Evolutionary conservation across 2,329 filamentous ascomycete genomes (phyloP).

Genomic region (Phialophora chinensis): DNA sequence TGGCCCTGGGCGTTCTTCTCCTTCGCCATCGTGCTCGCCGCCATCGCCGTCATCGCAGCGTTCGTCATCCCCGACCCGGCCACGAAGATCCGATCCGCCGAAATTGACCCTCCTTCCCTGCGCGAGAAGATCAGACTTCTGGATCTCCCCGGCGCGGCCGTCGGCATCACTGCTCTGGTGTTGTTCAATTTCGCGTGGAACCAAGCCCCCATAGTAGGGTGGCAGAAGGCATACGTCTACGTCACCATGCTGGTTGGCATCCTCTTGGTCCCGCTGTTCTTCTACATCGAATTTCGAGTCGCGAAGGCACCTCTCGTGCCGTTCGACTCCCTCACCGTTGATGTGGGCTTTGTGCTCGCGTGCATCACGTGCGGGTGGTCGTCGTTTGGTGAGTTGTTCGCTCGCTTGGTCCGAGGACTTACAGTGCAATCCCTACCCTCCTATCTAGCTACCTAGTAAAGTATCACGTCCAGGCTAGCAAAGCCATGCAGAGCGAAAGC

Average conservation of each 20-base stretch:
- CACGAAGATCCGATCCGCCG: conserved; percentile 27
- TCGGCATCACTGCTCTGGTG: conserved; percentile 62
- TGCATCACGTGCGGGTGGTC: conserved; percentile 62
- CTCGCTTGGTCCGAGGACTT: conserved; percentile 40
- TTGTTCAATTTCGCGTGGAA: conserved; percentile 73
- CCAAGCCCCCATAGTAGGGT: conserved; percentile 66
- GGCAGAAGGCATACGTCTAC: conserved; percentile 63
- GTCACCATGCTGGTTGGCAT: conserved; percentile 63
- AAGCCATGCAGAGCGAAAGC: too few species aligned
- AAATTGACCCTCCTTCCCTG: conserved; percentile 16
- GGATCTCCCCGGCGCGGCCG: conserved; percentile 50
- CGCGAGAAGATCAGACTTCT: conserved; percentile 45
- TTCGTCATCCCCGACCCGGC: conserved; percentile 46
- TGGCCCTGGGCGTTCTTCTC: conserved; percentile 62
- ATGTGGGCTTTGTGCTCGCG: conserved; percentile 62
- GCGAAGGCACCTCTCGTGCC: conserved; percentile 64
- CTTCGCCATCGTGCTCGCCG: conserved; percentile 48
- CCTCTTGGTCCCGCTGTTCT: conserved; percentile 61
- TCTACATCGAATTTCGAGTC: conserved; percentile 56
- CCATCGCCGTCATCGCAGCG: conserved; percentile 46
- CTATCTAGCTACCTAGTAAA: too few species aligned
- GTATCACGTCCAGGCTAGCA: too few species aligned
- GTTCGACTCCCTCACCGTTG: conserved; percentile 56
- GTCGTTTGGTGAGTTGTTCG: conserved; percentile 59
- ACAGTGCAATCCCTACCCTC: neutral